Evolutionary conservation across 345 rosid species (phyloP).

Genomic region (Hibiscus tridactylites): DNA sequence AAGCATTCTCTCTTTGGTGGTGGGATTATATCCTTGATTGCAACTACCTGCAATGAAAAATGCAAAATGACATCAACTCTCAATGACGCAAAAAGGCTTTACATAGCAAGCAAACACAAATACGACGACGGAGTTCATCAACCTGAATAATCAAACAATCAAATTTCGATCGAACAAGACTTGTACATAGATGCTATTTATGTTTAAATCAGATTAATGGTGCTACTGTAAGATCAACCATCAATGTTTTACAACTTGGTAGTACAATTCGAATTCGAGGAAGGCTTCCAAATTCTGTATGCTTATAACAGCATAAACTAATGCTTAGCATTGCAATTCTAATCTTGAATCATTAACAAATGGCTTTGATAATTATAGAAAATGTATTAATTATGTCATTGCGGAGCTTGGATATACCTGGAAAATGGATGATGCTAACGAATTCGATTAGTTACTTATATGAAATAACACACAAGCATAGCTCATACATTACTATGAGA

Average conservation of each 20-base stretch:
- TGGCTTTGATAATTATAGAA: background rate
- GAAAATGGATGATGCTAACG: background rate
- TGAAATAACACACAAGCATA: background rate
- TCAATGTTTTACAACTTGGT: background rate
- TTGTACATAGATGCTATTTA: background rate
- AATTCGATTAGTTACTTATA: background rate
- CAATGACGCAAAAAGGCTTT: background rate
- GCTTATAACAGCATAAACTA: background rate
- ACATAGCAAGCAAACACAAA: background rate
- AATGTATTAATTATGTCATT: background rate
- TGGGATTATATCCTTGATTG: conserved; percentile 78
- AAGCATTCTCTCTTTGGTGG: conserved; percentile 60
- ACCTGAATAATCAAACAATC: background rate
- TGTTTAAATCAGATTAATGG: background rate
- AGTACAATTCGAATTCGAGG: background rate
- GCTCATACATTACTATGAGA: background rate
- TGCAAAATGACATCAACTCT: conserved; percentile 1
- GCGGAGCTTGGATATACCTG: background rate
- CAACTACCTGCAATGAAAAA: conserved; percentile 82
- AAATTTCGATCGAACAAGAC: background rate
- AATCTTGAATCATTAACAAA: background rate
- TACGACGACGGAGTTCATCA: background rate
- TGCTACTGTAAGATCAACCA: background rate
- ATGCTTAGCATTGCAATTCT: background rate
- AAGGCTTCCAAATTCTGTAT: background rate